Evolutionary conservation across 495 filamentous ascomycete species (phyloP).

Genomic region (Podospora didyma): DNA sequence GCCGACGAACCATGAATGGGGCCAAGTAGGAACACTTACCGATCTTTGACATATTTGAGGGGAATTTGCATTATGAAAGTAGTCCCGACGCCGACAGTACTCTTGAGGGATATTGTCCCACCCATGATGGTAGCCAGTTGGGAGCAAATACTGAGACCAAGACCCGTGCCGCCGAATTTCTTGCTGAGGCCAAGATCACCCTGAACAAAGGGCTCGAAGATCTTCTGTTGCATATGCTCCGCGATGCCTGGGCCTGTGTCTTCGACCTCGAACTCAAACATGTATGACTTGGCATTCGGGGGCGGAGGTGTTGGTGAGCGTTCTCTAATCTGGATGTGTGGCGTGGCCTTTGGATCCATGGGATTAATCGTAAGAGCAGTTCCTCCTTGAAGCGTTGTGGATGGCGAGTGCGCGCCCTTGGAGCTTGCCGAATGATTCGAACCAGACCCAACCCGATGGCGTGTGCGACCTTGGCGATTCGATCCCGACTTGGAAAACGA

Average conservation of each 20-base stretch:
- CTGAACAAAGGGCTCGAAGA: slow-evolving; percentile 95
- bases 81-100: slow-evolving; percentile 68
- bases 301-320: slow-evolving; percentile 59
- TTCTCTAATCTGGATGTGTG: slow-evolving; percentile 49
- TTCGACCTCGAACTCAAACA: slow-evolving; percentile 84
- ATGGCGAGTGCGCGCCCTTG: slow-evolving; percentile 24
- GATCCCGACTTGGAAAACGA: slow-evolving; percentile 46
- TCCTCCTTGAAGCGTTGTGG: slow-evolving; percentile 28
- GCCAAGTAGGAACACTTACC: slow-evolving; percentile 30
- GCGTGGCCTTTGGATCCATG: slow-evolving; percentile 47
- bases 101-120: slow-evolving; percentile 68
- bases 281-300: slow-evolving; percentile 51
- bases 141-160: slow-evolving; percentile 83
- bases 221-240: slow-evolving; percentile 64
- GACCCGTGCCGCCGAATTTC: slow-evolving; percentile 87
- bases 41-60: slow-evolving; percentile 68
- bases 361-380: slow-evolving; percentile 57
- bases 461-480: slow-evolving; percentile 31
- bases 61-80: slow-evolving; percentile 83
- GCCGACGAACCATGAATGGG: background rate
- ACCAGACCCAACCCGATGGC: slow-evolving; percentile 44
- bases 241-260: slow-evolving; percentile 93
- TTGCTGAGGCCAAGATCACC: slow-evolving; percentile 84
- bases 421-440: slow-evolving; percentile 47
- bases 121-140: slow-evolving; percentile 83